Base-by-base conservation (phyloP, 192 early-diverging fungal genomes). In the Nowakowskiella sp. region DNA sequence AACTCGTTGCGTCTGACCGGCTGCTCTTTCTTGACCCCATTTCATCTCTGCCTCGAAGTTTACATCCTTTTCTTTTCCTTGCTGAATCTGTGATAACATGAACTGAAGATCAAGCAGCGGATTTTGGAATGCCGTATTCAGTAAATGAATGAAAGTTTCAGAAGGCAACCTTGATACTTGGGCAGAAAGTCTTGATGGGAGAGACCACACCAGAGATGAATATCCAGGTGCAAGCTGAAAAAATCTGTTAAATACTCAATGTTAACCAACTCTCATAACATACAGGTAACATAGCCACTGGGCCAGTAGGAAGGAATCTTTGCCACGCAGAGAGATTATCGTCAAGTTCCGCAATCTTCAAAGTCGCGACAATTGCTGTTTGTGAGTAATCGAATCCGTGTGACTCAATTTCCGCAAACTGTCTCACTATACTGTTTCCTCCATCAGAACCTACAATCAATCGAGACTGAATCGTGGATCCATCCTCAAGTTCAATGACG, bases 381-480 rank as follows among this genome's bases (percentile, higher is more conserved):
- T 90, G 82, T 29, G 68, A 63, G 56, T 98, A 98, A 56, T 91
- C 85, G 80, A 83, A 92, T 33, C 92, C 91, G 28, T 86, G 64
- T 0, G 83, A 82, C 16, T 86, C 83, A 25, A 94, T 96, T 2
- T 68, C 66, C 3, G 91, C 86, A 78, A 80, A 85, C 23, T 72
- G 75, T 49, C 93, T 83, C 29, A 96, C 93, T 27, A 75, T 70
- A 8, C 90, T 93, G 65, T 85, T 88, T 3, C 76, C 78, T 6
- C 95, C 95, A 61, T 96, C 93, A 0, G 93, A 87, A 7, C 92
- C 92, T 63, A 82, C 83, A 68, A 96, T 64, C n/a, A 96, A 68
- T 53, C 90, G 67, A 10, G 86, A 61, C 44, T 74, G 67, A 13
- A 94, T 62, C 24, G 34, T 71, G 21, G 61, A 66, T n/a, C 83